A percentile compares a stretch with the other conserved stretches of the same genome.
These are phyloP conservation scores for Sanguinoderma infundibulare DNA, from an alignment of 1,284 basidiomycete genomes.

Conservation along the genomic window DNA sequence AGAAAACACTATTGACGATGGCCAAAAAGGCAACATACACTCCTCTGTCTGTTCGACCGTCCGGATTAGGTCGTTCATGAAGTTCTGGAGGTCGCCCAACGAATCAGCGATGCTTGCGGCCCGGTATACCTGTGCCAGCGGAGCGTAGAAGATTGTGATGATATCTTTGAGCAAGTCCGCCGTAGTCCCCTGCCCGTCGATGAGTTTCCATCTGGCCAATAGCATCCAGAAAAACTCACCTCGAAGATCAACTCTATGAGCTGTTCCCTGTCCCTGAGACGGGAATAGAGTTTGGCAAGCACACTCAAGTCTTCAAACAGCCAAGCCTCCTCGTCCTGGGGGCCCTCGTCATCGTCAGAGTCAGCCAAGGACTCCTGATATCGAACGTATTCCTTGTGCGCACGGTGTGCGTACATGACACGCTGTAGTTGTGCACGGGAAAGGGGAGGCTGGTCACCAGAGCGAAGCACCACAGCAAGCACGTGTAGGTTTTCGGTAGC, in stretches of 20 bases:
- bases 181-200: constrained; percentile 76
- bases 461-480: constrained; percentile 83
- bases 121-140: constrained; percentile 97
- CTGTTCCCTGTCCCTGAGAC: constrained; percentile 90
- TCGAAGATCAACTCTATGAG: constrained; percentile 95
- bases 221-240: constrained; percentile 46
- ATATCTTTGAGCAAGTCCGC: constrained; percentile 97
- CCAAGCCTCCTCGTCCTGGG: constrained; percentile 93
- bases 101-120: constrained; percentile 98
- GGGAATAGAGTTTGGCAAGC: constrained; percentile 77
- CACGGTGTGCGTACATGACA: constrained; percentile 76
- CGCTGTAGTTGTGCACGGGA: constrained; percentile 79
- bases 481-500: constrained; percentile 79
- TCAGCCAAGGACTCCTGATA: constrained; percentile 69
- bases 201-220: background rate
- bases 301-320: constrained; percentile 89
- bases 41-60: constrained; percentile 95
- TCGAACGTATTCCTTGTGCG: constrained; percentile 75
- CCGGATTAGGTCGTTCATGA: constrained; percentile 94
- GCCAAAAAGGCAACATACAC: constrained; percentile 53
- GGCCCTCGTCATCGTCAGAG: constrained; percentile 93
- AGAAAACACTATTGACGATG: background rate
- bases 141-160: constrained; percentile 98
- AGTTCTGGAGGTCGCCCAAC: constrained; percentile 89
- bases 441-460: constrained; percentile 77